Evolutionary conservation across 2,329 filamentous ascomycete species (phyloP).

Genomic region (Neonectria sp.): DNA sequence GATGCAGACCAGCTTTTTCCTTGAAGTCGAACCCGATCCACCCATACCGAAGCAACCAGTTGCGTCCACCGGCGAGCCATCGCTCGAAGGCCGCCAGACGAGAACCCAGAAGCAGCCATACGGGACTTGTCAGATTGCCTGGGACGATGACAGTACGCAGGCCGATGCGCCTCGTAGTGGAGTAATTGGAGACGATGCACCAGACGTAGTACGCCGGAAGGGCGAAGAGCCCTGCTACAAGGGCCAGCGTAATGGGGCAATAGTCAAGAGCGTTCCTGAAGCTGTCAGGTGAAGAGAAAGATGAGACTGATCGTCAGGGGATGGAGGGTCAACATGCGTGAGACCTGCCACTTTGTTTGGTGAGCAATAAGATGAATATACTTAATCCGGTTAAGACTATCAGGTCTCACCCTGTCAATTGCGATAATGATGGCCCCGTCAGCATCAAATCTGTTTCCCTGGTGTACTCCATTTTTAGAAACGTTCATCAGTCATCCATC

Average conservation of each 20-base stretch:
- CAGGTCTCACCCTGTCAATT: background rate
- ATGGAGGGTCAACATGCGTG: background rate
- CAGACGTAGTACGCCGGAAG: background rate
- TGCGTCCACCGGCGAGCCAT: background rate
- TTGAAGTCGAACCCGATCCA: background rate
- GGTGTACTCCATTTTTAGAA: background rate
- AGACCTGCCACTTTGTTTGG: background rate
- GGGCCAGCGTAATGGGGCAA: background rate
- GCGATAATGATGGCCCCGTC: background rate
- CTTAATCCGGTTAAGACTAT: background rate
- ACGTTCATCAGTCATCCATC: background rate
- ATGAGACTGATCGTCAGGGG: background rate
- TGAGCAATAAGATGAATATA: background rate
- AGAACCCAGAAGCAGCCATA: background rate
- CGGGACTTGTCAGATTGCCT: background rate
- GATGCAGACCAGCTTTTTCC: background rate
- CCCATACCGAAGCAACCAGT: constrained; percentile 5
- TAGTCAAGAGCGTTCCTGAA: background rate
- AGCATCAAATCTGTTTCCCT: background rate
- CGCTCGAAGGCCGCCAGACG: background rate
- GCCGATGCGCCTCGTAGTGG: background rate
- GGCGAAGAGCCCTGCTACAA: background rate
- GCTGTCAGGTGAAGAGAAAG: background rate
- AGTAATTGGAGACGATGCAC: background rate
- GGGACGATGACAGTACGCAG: background rate